phyloP scores from a whole-genome alignment of 306 rosid genomes.

The Castanopsis chinensis region DNA sequence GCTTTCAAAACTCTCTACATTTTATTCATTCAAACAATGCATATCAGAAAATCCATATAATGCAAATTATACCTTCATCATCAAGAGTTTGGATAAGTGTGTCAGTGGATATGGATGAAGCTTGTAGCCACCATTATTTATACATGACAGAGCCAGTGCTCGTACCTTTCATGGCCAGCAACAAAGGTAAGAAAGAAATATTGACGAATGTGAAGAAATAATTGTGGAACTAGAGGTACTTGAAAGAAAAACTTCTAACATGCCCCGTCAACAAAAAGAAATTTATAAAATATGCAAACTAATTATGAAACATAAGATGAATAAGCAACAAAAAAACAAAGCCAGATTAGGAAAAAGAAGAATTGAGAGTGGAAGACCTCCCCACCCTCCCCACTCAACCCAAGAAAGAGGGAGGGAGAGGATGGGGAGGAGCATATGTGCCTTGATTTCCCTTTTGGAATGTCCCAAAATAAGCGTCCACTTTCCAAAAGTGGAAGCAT shows the following conservation, averaged over 20 bases:
- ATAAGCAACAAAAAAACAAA: background rate
- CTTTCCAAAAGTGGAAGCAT: background rate
- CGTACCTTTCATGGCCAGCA: slow-evolving; percentile 50
- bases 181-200: slow-evolving; percentile 1
- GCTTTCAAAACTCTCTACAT: slow-evolving; percentile 1
- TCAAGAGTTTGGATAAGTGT: slow-evolving; percentile 57
- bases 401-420: background rate
- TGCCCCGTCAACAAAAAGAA: background rate
- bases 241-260: background rate
- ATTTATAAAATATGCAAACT: background rate
- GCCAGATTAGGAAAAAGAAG: background rate
- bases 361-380: background rate
- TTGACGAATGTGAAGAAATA: slow-evolving; percentile 1
- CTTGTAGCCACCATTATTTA: slow-evolving; percentile 78
- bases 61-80: slow-evolving; percentile 67
- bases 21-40: background rate
- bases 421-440: background rate
- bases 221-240: slow-evolving; percentile 1
- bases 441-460: background rate
- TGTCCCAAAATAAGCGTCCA: background rate
- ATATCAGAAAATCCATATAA: background rate
- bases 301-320: background rate
- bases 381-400: background rate
- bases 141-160: slow-evolving; percentile 65
- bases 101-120: slow-evolving; percentile 78